Base-by-base conservation (phyloP, 2,329 filamentous ascomycete genomes). In the Cadophora sp. region DNA sequence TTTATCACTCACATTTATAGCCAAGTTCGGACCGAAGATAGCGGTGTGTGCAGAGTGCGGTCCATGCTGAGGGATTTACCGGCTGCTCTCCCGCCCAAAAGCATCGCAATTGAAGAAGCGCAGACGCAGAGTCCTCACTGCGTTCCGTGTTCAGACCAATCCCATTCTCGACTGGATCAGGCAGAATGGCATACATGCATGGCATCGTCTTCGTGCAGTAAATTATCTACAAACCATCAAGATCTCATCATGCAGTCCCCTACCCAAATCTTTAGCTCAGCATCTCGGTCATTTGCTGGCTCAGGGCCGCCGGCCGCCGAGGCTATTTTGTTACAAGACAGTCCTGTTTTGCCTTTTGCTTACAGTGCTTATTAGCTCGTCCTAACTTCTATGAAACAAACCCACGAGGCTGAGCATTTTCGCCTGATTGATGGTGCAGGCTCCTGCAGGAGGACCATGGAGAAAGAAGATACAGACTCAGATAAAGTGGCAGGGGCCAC, bases 51-150 rank as follows among this genome's bases (percentile, higher is more conserved):
- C 63, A 65, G 48, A 22, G n/a, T 53, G 63, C 48, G 53, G 51
- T 45, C 51, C 43, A 41, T 55, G 55, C 55, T 51, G 20, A 53
- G 39, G n/a, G 67, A 60, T 61, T 60, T 53, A 61, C 59, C 66
- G 59, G 62, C 47, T 58, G n/a, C 48, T 66, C 59, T 68, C 53
- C 68, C 68, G 65, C 53, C 65, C 3, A 53, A 24, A 50, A 62
- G 56, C 50, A 63, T 36, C 36, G n/a, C 50, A 27, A 43, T 48
- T 55, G 41, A 22, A 59, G 53, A 9, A 39, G 13, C 33, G 30
- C n/a, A n/a, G n/a, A n/a, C 51, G 51, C 64, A 66, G 24, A 66
- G 22, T 58, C 33, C 50, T 47, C 61, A 45, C 27, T n/a, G 61
- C 24, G 61, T 56, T 39, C 50, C 33, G 50, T 63, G 61, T 56